Percentiles rank a stretch among this genome's conserved stretches.
Conservation (phyloP, 192 early-diverging fungal species). For the Coemansia sp. region DNA sequence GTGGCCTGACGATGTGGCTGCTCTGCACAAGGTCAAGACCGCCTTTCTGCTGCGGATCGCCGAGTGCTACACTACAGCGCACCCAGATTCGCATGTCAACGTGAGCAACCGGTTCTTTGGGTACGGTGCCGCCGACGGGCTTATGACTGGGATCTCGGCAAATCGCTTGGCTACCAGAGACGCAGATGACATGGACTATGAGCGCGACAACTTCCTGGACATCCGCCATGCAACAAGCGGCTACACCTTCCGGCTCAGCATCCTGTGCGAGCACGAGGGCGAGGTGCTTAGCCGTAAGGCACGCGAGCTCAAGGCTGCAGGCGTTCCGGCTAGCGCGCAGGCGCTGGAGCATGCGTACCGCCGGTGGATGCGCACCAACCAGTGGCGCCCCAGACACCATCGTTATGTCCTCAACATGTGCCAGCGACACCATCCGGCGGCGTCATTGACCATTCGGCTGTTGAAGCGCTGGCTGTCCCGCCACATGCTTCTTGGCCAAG, state of each 20-base stretch:
- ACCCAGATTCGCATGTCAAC: slow-evolving; percentile 40
- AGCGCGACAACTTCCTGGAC: slow-evolving; percentile 63
- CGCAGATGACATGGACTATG: slow-evolving; percentile 31
- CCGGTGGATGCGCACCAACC: slow-evolving; percentile 30
- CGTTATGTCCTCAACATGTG: slow-evolving; percentile 72
- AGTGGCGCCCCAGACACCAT: slow-evolving; percentile 40
- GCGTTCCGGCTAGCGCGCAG: slow-evolving; percentile 50
- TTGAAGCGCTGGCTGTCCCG: slow-evolving; percentile 87
- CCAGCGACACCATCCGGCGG: slow-evolving; percentile 66
- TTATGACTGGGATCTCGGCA: slow-evolving; percentile 32
- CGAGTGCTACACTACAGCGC: slow-evolving; percentile 52
- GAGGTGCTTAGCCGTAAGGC: slow-evolving; percentile 59
- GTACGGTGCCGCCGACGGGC: slow-evolving; percentile 55
- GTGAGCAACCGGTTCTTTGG: slow-evolving; percentile 55
- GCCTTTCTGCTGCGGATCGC: slow-evolving; percentile 83
- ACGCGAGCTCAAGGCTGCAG: slow-evolving; percentile 29
- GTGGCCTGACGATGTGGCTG: slow-evolving; percentile 88
- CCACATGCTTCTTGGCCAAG: slow-evolving; percentile 71
- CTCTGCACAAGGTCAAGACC: slow-evolving; percentile 86
- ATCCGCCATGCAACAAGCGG: slow-evolving; percentile 65
- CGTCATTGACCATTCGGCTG: slow-evolving; percentile 79
- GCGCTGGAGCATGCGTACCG: slow-evolving; percentile 46
- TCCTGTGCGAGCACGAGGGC: slow-evolving; percentile 72
- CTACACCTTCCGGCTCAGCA: slow-evolving; percentile 77
- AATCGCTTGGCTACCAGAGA: neutral